Conservation (phyloP, 2,329 filamentous ascomycete species). For the Tolypocladium ovalisporum region DNA sequence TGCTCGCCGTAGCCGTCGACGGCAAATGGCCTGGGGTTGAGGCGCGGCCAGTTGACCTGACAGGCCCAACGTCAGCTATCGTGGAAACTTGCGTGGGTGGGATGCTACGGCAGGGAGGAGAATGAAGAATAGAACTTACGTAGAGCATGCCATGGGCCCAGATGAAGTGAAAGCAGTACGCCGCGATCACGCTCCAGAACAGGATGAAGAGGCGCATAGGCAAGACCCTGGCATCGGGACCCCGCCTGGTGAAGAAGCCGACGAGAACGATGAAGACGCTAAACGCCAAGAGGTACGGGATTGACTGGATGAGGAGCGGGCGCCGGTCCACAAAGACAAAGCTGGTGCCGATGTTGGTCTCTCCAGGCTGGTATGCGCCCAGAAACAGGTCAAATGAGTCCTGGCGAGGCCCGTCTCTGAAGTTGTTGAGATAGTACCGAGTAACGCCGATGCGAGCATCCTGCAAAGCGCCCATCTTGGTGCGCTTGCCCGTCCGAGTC, state of each 20-base stretch:
- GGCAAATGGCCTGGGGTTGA: slow-evolving; percentile 80
- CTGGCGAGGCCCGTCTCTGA: slow-evolving; percentile 83
- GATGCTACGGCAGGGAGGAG: background rate
- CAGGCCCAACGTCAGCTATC: background rate
- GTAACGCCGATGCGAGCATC: slow-evolving; percentile 83
- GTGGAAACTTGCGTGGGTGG: background rate
- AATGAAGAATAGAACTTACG: slow-evolving; percentile 45
- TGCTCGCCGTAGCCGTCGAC: slow-evolving; percentile 84
- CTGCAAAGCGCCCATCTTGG: slow-evolving; percentile 71
- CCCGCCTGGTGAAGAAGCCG: slow-evolving; percentile 58
- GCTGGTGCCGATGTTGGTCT: slow-evolving; percentile 57
- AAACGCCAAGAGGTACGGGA: slow-evolving; percentile 82
- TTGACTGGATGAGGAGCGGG: slow-evolving; percentile 80
- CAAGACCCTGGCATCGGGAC: slow-evolving; percentile 66
- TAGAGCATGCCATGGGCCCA: slow-evolving; percentile 82
- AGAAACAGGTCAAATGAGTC: slow-evolving; percentile 94
- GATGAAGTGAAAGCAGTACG: slow-evolving; percentile 69
- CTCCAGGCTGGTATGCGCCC: slow-evolving; percentile 69
- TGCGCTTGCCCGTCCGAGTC: slow-evolving; percentile 84
- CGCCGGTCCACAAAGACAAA: slow-evolving; percentile 75
- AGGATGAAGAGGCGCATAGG: slow-evolving; percentile 74
- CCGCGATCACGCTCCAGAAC: slow-evolving; percentile 61
- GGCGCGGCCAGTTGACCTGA: slow-evolving; percentile 95
- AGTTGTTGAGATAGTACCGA: slow-evolving; percentile 89
- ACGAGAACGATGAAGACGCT: slow-evolving; percentile 76